Evolutionary conservation across 2,329 filamentous ascomycete species (phyloP).

Genomic region (Scedosporium dehoogii): DNA sequence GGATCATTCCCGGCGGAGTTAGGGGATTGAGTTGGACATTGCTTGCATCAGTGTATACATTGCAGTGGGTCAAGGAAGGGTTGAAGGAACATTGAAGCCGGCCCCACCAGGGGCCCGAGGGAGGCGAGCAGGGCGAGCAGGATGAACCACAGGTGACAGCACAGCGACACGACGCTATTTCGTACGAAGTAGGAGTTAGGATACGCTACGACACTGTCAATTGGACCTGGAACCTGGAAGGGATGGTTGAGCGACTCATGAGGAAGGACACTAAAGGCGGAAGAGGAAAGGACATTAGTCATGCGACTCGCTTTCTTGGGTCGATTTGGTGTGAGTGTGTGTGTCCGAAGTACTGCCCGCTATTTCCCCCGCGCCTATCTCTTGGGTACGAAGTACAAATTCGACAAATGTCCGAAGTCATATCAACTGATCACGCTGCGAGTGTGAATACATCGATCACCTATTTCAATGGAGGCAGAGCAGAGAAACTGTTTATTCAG

Average conservation of each 20-base stretch:
- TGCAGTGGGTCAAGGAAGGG: not conserved
- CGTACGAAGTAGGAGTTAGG: no score
- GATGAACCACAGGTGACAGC: no score
- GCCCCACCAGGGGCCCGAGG: no score
- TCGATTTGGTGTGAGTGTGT: not conserved
- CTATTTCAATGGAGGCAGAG: no score
- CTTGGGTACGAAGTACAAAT: not conserved
- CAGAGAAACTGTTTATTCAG: no score
- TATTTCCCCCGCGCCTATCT: not conserved
- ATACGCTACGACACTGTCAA: not conserved
- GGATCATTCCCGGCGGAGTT: not conserved
- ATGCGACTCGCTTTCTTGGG: not conserved
- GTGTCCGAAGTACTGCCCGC: not conserved
- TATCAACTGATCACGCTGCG: not conserved
- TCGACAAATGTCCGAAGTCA: not conserved
- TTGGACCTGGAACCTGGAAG: not conserved
- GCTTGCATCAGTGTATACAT: not conserved
- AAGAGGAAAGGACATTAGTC: not conserved
- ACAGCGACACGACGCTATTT: no score
- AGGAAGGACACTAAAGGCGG: not conserved
- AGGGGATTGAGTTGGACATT: not conserved
- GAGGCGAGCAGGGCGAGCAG: not conserved
- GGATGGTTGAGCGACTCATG: not conserved
- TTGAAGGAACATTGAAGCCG: no score
- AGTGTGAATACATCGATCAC: no score